Evolutionary conservation across 345 rosid species (phyloP), one percentile per base, ranked within the genome.

Genomic region (Tarenaya hassleriana): DNA sequence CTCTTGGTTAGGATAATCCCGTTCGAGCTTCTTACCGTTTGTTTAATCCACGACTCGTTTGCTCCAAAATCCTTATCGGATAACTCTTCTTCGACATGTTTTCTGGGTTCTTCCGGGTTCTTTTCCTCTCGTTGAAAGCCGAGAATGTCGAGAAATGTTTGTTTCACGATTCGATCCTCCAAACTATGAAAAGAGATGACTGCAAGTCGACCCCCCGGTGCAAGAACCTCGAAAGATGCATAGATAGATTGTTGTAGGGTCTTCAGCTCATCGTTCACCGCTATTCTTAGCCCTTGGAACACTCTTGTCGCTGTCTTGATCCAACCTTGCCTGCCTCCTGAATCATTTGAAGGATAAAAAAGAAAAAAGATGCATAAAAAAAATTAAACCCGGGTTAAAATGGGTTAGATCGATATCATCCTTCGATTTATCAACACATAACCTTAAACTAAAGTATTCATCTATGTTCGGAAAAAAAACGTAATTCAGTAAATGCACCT

Each of bases 251-350:
- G 72, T 64, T 82, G 81, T 52, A 91, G 73, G 1, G 87, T 76
- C 58, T 70, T 77, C 17, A 91, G 96, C 65, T 91, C 98, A 65
- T 91, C 92, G 31, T 91, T 91, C 32, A 91, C 98, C 29, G 96
- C 95, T 16, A 86, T 91, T 62, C 98, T 73, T 44, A 91, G 77
- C 17, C 95, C 92, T 67, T 91, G 98, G 52, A 87, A 91, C 51
- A 87, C 96, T 42, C 95, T 75, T 20, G 89, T 84, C 29, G 98
- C 98, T n/a, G 95, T 84, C 69, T 91, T 87, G 66, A 91, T 75
- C 96, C 95, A 91, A 54, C 98, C 96, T 73, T 79, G 98, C 71
- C 96, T 79, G 45, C 96, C 89, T 40, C 78, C 96, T 83, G 62
- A n/a, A 52, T 16, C 32, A 66, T 54, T 52, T 65, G 10, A 42